Conservation (phyloP, 495 filamentous ascomycete species). For the Neurospora sp. region DNA sequence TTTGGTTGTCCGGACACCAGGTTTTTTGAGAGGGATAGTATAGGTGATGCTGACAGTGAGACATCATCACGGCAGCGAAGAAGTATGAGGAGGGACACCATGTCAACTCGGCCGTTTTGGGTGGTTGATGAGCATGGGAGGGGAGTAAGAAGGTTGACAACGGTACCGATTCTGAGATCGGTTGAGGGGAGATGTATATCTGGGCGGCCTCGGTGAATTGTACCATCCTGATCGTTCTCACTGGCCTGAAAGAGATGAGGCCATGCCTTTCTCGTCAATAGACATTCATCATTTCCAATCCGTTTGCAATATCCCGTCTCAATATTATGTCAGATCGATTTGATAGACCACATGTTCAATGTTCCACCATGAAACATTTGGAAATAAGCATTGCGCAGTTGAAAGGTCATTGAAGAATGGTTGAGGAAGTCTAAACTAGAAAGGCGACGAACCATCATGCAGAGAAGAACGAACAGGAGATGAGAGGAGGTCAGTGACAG, state of each 20-base stretch:
- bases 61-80: not conserved
- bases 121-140: not conserved
- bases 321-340: not conserved
- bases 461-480: not conserved
- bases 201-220: not conserved
- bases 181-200: not conserved
- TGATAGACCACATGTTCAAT: not conserved
- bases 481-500: not conserved
- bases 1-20: not conserved
- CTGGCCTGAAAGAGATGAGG: not conserved
- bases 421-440: not conserved
- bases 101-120: not conserved
- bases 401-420: not conserved
- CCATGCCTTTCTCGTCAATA: not conserved
- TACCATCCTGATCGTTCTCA: not conserved
- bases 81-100: not conserved
- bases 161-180: not conserved
- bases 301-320: not conserved
- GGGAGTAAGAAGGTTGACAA: not conserved
- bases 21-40: not conserved
- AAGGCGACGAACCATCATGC: not conserved
- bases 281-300: not conserved
- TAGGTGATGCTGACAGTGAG: not conserved
- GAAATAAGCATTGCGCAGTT: not conserved
- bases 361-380: not conserved